A percentile compares a stretch with the other conserved stretches of the same genome.
These are phyloP conservation scores for Chytridiales sp. DNA, from an alignment of 371 early-diverging fungal genomes.

Conservation along the genomic window DNA sequence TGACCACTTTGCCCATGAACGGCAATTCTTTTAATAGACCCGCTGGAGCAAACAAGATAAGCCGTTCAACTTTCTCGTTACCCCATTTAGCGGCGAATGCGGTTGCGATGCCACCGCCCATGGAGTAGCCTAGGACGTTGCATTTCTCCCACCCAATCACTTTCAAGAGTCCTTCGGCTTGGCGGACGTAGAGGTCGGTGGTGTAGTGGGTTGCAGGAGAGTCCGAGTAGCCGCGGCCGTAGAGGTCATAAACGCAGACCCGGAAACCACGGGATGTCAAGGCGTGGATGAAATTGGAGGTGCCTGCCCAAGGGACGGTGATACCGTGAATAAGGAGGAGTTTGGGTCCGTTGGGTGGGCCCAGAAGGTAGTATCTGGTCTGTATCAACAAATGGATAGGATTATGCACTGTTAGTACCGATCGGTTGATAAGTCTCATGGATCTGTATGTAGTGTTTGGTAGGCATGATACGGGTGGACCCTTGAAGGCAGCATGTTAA, in stretches of 20 bases:
- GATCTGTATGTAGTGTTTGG: no score
- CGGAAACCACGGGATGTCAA: constrained; percentile 49
- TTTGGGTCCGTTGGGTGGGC: constrained; percentile 49
- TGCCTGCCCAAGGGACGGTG: no score
- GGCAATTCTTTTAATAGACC: constrained; percentile 44
- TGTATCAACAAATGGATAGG: no score
- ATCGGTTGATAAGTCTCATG: no score
- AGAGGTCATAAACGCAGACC: constrained; percentile 54
- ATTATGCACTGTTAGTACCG: no score
- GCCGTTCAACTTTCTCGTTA: constrained; percentile 52
- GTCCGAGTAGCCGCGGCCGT: constrained; percentile 57
- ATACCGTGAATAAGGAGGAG: constrained; percentile 61
- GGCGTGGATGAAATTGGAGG: constrained; percentile 17
- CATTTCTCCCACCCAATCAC: constrained; percentile 55
- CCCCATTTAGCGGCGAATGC: constrained; percentile 52
- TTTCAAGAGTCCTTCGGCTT: constrained; percentile 50
- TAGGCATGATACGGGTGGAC: no score
- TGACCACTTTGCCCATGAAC: constrained; percentile 1
- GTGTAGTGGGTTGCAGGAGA: constrained; percentile 49
- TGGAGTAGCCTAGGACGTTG: constrained; percentile 47
- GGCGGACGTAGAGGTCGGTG: constrained; percentile 50
- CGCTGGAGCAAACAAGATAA: constrained; percentile 56
- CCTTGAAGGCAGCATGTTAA: no score
- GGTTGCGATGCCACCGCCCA: constrained; percentile 59
- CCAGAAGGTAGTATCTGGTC: constrained; percentile 58